These are phyloP conservation scores for Albugo laibachii DNA, from an alignment of 352 stramenopile genomes.

Conservation along the genomic window DNA sequence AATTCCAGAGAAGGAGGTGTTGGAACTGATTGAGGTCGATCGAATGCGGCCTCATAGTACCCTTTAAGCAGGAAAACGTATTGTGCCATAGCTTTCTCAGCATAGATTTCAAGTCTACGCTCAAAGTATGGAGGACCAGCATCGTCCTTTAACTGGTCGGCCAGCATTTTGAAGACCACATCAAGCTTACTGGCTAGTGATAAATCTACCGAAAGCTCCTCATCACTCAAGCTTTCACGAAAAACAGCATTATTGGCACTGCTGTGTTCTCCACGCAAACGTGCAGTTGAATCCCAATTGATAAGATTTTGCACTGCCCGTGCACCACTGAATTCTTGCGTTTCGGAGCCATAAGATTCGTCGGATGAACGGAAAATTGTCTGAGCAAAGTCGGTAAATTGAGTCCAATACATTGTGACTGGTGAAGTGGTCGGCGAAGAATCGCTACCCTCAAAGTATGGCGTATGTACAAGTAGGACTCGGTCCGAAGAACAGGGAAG, in stretches of 20 bases:
- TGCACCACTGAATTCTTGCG: conserved; percentile 1
- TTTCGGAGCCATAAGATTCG: background rate
- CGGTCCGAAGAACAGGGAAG: conserved; percentile 48
- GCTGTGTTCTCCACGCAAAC: conserved; percentile 17
- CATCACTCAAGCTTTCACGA: conserved; percentile 46
- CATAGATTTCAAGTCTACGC: conserved; percentile 43
- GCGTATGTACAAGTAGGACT: conserved; percentile 47
- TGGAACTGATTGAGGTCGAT: conserved; percentile 21
- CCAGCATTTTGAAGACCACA: conserved; percentile 73
- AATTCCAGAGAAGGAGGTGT: conserved; percentile 57
- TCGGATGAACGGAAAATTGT: conserved; percentile 21
- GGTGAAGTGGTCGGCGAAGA: conserved; percentile 2
- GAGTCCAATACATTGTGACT: conserved; percentile 36
- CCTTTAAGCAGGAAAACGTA: conserved; percentile 64
- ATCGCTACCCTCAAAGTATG: conserved; percentile 30
- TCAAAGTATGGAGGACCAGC: conserved; percentile 25
- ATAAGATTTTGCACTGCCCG: conserved; percentile 26
- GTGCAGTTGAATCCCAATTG: conserved; percentile 40
- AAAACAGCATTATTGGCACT: conserved; percentile 25
- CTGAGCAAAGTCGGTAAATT: conserved; percentile 51
- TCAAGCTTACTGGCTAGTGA: conserved; percentile 69
- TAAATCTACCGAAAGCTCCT: conserved; percentile 64
- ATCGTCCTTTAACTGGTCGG: conserved; percentile 29
- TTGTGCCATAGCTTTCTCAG: conserved; percentile 41
- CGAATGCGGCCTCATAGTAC: conserved; percentile 60